A percentile compares a stretch with the other conserved stretches of the same genome.
These are phyloP conservation scores for Solioccasus polychromus DNA, from an alignment of 768 basidiomycete species.

Conservation along the genomic window DNA sequence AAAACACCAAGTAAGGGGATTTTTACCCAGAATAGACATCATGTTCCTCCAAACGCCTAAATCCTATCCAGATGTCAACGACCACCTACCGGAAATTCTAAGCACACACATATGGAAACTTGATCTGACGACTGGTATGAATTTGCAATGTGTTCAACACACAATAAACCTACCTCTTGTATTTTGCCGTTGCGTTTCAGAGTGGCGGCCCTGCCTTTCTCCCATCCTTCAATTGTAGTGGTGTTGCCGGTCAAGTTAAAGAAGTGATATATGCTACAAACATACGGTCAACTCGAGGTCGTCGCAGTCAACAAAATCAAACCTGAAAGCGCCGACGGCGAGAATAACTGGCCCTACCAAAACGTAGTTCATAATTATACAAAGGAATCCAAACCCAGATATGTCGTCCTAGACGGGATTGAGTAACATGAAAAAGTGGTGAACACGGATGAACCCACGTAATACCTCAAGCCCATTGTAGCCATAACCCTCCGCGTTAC, in stretches of 20 bases:
- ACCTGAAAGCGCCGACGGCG: conserved; percentile 91
- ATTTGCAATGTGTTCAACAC: neutral
- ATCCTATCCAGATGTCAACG: conserved; percentile 49
- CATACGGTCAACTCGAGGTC: conserved; percentile 12
- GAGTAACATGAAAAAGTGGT: neutral
- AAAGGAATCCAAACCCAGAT: conserved; percentile 64
- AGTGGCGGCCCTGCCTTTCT: conserved; percentile 91
- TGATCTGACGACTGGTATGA: conserved; percentile 48
- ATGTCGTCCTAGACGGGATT: conserved; percentile 59
- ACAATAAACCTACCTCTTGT: conserved; percentile 52
- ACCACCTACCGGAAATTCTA: neutral
- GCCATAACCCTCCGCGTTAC: conserved; percentile 61
- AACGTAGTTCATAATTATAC: conserved; percentile 86
- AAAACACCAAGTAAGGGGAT: conserved; percentile 80
- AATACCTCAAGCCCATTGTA: conserved; percentile 43
- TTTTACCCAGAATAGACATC: conserved; percentile 71
- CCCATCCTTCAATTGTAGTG: conserved; percentile 97
- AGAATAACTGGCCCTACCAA: conserved; percentile 83
- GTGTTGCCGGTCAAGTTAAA: conserved; percentile 73
- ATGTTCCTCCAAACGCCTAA: conserved; percentile 75
- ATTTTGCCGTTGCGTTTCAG: conserved; percentile 85
- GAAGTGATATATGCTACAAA: conserved; percentile 78
- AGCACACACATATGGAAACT: conserved; percentile 83
- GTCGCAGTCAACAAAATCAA: neutral
- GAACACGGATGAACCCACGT: conserved; percentile 40